Percentiles rank a stretch among this genome's conserved stretches.
These are phyloP conservation scores for Fusarium sp. DNA, from an alignment of 2,329 filamentous ascomycete species.

Conservation along the genomic window DNA sequence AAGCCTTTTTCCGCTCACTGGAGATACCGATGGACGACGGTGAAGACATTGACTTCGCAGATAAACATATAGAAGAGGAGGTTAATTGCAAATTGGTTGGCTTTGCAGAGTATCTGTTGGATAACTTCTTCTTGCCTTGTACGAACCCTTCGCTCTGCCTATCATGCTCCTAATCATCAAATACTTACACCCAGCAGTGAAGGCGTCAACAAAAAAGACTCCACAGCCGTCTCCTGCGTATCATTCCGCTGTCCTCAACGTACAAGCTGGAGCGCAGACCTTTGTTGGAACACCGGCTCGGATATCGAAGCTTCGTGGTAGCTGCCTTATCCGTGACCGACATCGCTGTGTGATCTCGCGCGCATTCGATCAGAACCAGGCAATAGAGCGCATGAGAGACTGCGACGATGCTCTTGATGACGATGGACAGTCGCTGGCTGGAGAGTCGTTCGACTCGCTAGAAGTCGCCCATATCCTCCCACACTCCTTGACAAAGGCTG, in stretches of 20 bases:
- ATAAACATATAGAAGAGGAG: background rate
- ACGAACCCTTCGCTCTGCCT: background rate
- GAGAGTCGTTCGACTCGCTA: background rate
- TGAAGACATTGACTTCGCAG: background rate
- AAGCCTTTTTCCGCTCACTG: background rate
- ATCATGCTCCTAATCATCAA: background rate
- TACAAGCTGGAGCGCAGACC: slow-evolving; percentile 1
- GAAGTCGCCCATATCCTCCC: slow-evolving; percentile 22
- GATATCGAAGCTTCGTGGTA: slow-evolving; percentile 4
- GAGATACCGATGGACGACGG: background rate
- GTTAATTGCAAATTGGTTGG: background rate
- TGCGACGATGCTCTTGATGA: background rate
- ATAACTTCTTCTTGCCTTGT: background rate
- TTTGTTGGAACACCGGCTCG: slow-evolving; percentile 20
- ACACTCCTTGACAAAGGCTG: slow-evolving; percentile 11
- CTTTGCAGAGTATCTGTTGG: background rate
- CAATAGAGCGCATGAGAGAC: background rate
- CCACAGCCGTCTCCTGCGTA: slow-evolving; percentile 16
- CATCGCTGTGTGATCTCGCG: slow-evolving; percentile 23
- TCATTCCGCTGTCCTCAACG: slow-evolving; percentile 15
- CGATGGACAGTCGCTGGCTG: background rate
- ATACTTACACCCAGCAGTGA: slow-evolving; percentile 6
- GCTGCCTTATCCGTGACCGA: slow-evolving; percentile 18
- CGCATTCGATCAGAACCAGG: slow-evolving; percentile 10
- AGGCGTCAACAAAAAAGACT: slow-evolving; percentile 20